These are phyloP conservation scores for Solanum okadae DNA, from an alignment of 257 asterid species.

Conservation along the genomic window DNA sequence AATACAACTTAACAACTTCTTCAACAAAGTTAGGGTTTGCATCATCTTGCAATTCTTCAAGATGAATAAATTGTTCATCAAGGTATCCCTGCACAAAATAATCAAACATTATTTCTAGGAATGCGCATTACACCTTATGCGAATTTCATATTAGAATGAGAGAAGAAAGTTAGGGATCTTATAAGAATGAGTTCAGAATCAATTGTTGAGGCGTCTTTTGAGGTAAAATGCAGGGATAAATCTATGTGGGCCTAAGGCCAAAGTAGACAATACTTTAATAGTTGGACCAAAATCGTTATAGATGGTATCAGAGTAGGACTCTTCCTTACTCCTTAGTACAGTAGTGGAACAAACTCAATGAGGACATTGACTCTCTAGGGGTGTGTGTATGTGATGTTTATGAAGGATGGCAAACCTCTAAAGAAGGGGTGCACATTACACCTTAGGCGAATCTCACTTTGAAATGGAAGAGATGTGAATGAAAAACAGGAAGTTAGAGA, in stretches of 20 bases:
- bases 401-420: too few species aligned
- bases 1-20: conserved; percentile 60
- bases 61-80: conserved; percentile 70
- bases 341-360: background rate
- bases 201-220: background rate
- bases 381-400: background rate
- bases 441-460: background rate
- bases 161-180: background rate
- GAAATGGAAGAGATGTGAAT: background rate
- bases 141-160: too few species aligned
- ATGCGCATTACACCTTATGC: background rate
- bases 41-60: conserved; percentile 80
- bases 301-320: background rate
- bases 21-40: conserved; percentile 72
- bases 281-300: background rate
- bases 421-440: background rate
- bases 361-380: background rate
- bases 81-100: conserved; percentile 44
- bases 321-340: too few species aligned
- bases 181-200: background rate
- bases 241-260: background rate
- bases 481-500: background rate
- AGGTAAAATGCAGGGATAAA: too few species aligned
- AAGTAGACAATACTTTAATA: background rate
- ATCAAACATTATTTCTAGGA: background rate